Base-by-base conservation (phyloP, 768 basidiomycete species). In the Mycena indigotica region DNA sequence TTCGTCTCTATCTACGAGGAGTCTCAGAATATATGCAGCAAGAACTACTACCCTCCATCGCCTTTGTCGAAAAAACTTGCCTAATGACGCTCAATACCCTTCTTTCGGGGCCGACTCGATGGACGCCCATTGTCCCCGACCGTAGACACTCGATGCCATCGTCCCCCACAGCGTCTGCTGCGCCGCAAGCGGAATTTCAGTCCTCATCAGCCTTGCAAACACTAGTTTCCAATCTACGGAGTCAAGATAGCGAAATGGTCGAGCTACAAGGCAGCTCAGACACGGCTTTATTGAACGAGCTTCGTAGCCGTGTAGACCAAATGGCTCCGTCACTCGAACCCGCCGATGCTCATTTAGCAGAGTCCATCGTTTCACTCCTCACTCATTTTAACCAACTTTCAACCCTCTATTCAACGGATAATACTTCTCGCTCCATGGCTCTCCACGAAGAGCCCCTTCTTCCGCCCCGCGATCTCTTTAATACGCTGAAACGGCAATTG, bases 61-160 rank as follows among this genome's bases (percentile, higher is more conserved):
- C 80, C 15, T 79, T 82, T 54, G 88, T 93, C 28, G 86, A 91
- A 64, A 81, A 79, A 57, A 89, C 88, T 17, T 91, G 88, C 68
- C 66, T 93, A 24, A 85, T 85, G 76, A 88, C 88, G 2, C 75
- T 93, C 46, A 84, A 85, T 64, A 86, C 84, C 69, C 76, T 92
- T 21, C 81, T 91, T 21, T 83, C 84, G 28, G 75, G 73, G 13
- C 75, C 80, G 16, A 71, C 72, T 2, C 65, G 72, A 56, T 84
- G 81, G 84, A 77, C 73, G 51, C 77, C 84, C 8, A 84, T 84
- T 55, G 73, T 85, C 24, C 82, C 85, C 57, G 78, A 84, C 67
- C 80, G 84, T 30, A 76, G 84, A 49, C 82, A 84, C 65, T 86
- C 86, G 10, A 80, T 85, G 77, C 82, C 84, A 19, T 70, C 81